Evolutionary conservation across 805 yeast species (phyloP).

Genomic region (Martiniozyma abietophila): DNA sequence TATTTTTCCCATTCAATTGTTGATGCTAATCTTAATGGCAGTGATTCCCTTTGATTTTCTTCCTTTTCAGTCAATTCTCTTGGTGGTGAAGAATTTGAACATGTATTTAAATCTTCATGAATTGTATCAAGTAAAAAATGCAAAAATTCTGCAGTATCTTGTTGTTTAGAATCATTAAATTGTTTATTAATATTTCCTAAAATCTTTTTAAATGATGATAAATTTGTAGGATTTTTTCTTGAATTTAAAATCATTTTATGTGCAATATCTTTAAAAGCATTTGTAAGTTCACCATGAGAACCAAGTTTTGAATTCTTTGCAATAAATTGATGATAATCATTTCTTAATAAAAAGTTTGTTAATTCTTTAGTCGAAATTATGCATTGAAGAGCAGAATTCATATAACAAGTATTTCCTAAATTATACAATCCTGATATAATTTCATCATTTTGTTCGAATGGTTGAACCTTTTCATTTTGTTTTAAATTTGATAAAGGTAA

Average conservation of each 20-base stretch:
- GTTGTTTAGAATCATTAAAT: conserved; percentile 65
- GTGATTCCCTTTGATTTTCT: conserved; percentile 59
- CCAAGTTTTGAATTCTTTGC: conserved; percentile 70
- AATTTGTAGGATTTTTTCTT: conserved; percentile 10
- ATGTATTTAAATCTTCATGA: conserved; percentile 74
- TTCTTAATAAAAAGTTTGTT: conserved; percentile 50
- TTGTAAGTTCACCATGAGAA: conserved; percentile 69
- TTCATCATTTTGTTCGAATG: conserved; percentile 18
- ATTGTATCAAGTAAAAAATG: conserved; percentile 65
- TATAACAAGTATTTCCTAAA: conserved; percentile 86
- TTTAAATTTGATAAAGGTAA: conserved; percentile 1
- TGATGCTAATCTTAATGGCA: conserved; percentile 74
- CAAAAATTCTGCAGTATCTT: conserved; percentile 78
- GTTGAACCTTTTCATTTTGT: not conserved
- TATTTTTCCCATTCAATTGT: conserved; percentile 90
- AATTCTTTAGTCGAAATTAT: conserved; percentile 63
- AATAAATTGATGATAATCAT: conserved; percentile 55
- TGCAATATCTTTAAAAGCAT: conserved; percentile 18
- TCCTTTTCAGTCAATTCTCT: conserved; percentile 50
- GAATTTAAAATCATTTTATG: conserved; percentile 35
- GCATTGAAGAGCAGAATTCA: conserved; percentile 88
- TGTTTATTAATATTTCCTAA: conserved; percentile 58
- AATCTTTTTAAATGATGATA: conserved; percentile 43
- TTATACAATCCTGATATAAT: conserved; percentile 65
- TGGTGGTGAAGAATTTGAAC: conserved; percentile 48